phyloP scores from a whole-genome alignment of 805 yeast species.

The Nakazawaea pomicola region DNA sequence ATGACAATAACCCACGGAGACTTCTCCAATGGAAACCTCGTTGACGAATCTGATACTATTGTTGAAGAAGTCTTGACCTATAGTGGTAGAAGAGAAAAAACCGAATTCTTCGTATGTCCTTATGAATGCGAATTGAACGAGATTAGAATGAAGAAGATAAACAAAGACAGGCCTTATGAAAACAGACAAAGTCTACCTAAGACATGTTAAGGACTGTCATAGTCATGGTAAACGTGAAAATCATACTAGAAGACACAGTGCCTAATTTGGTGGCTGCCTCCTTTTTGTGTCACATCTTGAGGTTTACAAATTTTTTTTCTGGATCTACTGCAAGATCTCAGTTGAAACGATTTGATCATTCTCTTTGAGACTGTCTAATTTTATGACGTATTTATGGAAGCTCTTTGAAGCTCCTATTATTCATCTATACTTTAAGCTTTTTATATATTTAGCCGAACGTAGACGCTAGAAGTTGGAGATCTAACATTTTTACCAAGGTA shows the following conservation, averaged over 20 bases:
- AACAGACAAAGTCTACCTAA: slow-evolving; percentile 9
- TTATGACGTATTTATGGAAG: too few species aligned
- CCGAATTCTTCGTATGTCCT: slow-evolving; percentile 9
- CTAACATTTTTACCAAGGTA: background rate
- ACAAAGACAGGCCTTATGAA: background rate
- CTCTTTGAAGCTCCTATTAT: too few species aligned
- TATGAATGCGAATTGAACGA: slow-evolving; percentile 6
- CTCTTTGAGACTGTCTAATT: too few species aligned
- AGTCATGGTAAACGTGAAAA: slow-evolving; percentile 9
- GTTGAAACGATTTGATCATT: too few species aligned
- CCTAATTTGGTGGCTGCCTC: too few species aligned
- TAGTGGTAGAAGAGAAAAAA: slow-evolving; percentile 1
- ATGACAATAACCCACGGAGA: slow-evolving; percentile 27
- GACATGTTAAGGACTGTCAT: slow-evolving; percentile 12
- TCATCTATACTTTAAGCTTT: too few species aligned
- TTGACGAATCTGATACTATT: slow-evolving; percentile 19
- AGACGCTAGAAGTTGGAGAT: too few species aligned
- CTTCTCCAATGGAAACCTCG: slow-evolving; percentile 24
- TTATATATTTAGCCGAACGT: too few species aligned
- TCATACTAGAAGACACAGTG: background rate
- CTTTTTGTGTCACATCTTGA: too few species aligned
- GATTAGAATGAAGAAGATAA: slow-evolving; percentile 3
- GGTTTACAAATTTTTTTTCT: too few species aligned
- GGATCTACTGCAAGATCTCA: too few species aligned
- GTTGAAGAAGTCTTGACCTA: background rate